A percentile compares a stretch with the other conserved stretches of the same genome.
Conservation (phyloP, 2,329 filamentous ascomycete species). For the Chaetomiaceae sp. region DNA sequence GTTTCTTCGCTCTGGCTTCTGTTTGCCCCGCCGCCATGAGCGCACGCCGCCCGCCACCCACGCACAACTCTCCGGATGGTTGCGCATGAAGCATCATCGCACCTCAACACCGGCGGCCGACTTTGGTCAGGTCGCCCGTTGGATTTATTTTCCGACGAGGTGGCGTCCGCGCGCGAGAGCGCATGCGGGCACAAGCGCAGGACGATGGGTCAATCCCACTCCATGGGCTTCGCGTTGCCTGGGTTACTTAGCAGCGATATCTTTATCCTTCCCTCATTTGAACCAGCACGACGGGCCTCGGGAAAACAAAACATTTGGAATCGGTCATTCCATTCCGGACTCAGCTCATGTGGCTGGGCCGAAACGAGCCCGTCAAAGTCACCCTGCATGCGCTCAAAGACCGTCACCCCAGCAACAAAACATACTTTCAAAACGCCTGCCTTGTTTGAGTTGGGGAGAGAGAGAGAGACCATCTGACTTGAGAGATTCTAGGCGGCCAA, state of each 20-base stretch:
- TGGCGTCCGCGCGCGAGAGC: neutral
- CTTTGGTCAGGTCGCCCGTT: conserved; percentile 4
- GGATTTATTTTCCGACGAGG: neutral
- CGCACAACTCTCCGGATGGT: neutral
- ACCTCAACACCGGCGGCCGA: conserved; percentile 7
- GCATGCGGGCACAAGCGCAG: neutral
- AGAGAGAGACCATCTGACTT: conserved; percentile 33
- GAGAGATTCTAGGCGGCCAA: conserved; percentile 58
- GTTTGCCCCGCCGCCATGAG: conserved; percentile 22
- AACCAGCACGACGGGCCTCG: neutral
- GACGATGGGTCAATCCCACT: conserved; percentile 8
- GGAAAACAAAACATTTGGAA: neutral
- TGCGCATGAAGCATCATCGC: conserved; percentile 11
- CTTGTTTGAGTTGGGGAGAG: conserved; percentile 25
- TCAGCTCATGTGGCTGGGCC: conserved; percentile 14
- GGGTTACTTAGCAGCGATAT: conserved; percentile 6
- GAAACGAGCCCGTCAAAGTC: neutral
- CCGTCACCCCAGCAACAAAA: conserved; percentile 13
- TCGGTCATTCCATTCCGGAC: conserved; percentile 5
- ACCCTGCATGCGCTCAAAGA: conserved; percentile 9
- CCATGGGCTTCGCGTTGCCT: neutral
- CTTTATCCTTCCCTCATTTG: neutral
- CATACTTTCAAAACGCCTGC: conserved; percentile 13
- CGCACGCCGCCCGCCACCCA: conserved; percentile 17
- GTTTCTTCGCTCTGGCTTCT: conserved; percentile 21